Conservation (phyloP, 2,329 filamentous ascomycete species). For the Fusarium pseudonygamai region DNA sequence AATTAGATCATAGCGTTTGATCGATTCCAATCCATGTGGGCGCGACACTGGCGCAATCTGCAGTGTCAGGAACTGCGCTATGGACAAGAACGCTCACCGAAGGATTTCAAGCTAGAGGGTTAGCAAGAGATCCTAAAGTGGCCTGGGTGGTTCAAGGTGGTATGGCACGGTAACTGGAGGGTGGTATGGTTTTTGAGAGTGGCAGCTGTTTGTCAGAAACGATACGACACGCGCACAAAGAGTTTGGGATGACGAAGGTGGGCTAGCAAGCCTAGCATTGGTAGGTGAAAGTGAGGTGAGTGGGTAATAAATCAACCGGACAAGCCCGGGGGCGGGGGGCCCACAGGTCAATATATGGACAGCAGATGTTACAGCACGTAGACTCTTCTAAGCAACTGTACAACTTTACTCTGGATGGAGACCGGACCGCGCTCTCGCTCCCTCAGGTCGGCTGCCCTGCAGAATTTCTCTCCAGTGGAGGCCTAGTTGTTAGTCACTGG, state of each 20-base stretch:
- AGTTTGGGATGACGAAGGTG: slow-evolving; percentile 30
- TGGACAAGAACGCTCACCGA: slow-evolving; percentile 48
- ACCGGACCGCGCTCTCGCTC: slow-evolving; percentile 19
- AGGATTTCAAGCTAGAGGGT: slow-evolving; percentile 34
- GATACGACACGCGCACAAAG: slow-evolving; percentile 24
- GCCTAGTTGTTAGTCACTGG: slow-evolving; percentile 10
- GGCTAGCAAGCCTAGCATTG: slow-evolving; percentile 10
- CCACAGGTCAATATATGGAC: background rate
- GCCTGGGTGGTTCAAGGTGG: slow-evolving; percentile 7
- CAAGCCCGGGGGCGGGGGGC: slow-evolving; percentile 13
- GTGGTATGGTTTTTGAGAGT: background rate
- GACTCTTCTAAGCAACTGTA: background rate
- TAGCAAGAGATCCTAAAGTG: slow-evolving; percentile 28
- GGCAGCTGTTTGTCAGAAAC: slow-evolving; percentile 30
- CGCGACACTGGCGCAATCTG: slow-evolving; percentile 37
- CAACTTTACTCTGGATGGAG: background rate
- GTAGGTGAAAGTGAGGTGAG: slow-evolving; percentile 12
- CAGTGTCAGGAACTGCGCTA: slow-evolving; percentile 36
- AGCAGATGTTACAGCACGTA: background rate
- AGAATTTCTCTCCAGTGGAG: slow-evolving; percentile 28
- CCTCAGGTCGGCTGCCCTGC: background rate
- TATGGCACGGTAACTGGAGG: slow-evolving; percentile 8
- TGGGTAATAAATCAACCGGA: slow-evolving; percentile 16
- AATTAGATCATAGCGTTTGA: slow-evolving; percentile 43
- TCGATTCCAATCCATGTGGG: slow-evolving; percentile 39